These are phyloP conservation scores for Heimioporus sp. DNA, from an alignment of 768 basidiomycete genomes.

Conservation along the genomic window DNA sequence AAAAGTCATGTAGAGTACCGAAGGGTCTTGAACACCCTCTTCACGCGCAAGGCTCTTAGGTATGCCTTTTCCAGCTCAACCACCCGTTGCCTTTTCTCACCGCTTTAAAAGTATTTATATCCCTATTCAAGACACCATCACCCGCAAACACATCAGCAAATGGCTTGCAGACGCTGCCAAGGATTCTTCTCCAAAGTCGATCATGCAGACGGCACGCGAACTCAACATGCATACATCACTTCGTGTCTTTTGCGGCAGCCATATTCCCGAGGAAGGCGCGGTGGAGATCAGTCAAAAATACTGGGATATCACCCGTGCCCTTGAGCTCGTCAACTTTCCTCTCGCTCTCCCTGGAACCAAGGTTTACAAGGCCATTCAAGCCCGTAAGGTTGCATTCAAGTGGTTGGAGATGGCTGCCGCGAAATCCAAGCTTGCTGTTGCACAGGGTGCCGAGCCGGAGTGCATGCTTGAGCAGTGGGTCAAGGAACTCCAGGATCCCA, in stretches of 20 bases:
- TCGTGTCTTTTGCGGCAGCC: conserved; percentile 89
- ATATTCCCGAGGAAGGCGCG: conserved; percentile 80
- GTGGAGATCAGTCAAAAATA: conserved; percentile 88
- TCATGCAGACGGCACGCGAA: conserved; percentile 91
- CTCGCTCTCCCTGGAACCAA: conserved; percentile 94
- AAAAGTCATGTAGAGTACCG: conserved; percentile 94
- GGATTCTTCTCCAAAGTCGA: conserved; percentile 48
- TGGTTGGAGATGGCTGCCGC: conserved; percentile 79
- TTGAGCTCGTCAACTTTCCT: conserved; percentile 99
- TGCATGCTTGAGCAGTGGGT: conserved; percentile 97
- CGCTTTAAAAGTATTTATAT: conserved; percentile 66
- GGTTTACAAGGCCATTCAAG: conserved; percentile 89
- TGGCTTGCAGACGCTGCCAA: conserved; percentile 67
- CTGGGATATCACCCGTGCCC: conserved; percentile 92
- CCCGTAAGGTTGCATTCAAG: conserved; percentile 80
- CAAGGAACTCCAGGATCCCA: conserved; percentile 59
- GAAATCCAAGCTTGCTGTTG: conserved; percentile 80
- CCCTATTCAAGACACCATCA: conserved; percentile 76
- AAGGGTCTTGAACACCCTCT: conserved; percentile 83
- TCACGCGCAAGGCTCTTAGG: conserved; percentile 93
- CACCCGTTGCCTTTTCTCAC: background rate
- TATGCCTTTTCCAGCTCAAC: conserved; percentile 32
- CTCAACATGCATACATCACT: conserved; percentile 98
- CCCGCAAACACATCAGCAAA: conserved; percentile 67
- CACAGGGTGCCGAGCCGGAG: conserved; percentile 70